These are phyloP conservation scores for Fusarium solani-melongenae DNA, from an alignment of 2,329 filamentous ascomycete species.

Conservation along the genomic window DNA sequence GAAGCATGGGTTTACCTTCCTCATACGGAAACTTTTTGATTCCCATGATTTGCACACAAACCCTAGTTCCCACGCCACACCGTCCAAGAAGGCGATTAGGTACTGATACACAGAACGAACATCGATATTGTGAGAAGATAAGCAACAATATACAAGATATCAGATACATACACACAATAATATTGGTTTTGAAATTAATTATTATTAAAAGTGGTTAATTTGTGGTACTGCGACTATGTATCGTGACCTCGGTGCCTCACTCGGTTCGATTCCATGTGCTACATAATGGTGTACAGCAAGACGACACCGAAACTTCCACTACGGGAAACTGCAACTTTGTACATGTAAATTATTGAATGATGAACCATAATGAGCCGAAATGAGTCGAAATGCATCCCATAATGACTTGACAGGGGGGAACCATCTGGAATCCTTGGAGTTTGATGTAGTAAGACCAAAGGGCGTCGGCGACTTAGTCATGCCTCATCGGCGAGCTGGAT, in stretches of 20 bases:
- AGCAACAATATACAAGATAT: not conserved
- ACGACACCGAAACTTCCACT: not conserved
- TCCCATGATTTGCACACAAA: not conserved
- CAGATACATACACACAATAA: not conserved
- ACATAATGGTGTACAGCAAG: not conserved
- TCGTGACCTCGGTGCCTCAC: not conserved
- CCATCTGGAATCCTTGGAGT: not conserved
- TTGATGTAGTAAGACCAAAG: not conserved
- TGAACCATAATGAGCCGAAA: conserved; percentile 12
- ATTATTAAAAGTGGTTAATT: not conserved
- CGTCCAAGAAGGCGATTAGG: not conserved
- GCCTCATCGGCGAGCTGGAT: conserved; percentile 30
- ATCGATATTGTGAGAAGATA: not conserved
- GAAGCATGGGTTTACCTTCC: not conserved
- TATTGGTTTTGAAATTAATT: not conserved
- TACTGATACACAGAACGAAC: not conserved
- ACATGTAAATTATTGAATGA: not conserved
- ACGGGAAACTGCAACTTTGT: not conserved
- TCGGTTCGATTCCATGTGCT: not conserved
- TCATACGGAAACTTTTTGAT: not conserved
- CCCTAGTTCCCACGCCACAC: not conserved
- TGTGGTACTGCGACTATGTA: not conserved
- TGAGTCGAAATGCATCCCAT: not conserved
- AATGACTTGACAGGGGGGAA: not conserved
- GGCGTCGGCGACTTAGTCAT: conserved; percentile 11